Evolutionary conservation across 768 basidiomycete species (phyloP), one percentile per base, ranked within the genome.

Genomic region (Amanita polypyramis): DNA sequence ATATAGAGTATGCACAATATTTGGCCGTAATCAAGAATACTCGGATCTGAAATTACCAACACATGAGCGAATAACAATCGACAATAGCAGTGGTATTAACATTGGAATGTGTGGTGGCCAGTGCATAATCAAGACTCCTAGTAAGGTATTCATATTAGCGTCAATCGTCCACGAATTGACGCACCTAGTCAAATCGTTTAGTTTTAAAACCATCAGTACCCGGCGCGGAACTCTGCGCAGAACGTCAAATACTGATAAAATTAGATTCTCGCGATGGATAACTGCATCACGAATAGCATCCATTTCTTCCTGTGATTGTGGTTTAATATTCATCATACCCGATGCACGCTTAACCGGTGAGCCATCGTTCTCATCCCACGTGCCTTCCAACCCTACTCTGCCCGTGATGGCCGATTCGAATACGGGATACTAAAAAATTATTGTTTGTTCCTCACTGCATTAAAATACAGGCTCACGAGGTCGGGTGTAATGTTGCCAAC

Each of bases 381-480:
- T 70, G 27, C 80, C 83, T 58, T 81, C 76, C 47, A 95, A 63
- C 1, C 79, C 80, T 14, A 87, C 80, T 35, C 92, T 77, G 4
- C 82, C 85, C n/a, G 94, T 97, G 38, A 98, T 82, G 11, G 94
- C 94, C 17, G 91, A 89, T 63, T 97, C 92, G 52, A 98, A 93
- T 9, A 96, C 76, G 7, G 92, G 88, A 60, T 96, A 98, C 86
- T 94, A 57, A 3, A 14, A 51, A 51, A 12, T 25, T n/a, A 43
- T 37, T 27, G n/a, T 23, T 6, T n/a, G 15, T 8, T 37, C n/a
- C 37, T 27, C n/a, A 38, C 15, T 27, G 17, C 17, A 29, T 4
- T 34, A 45, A 27, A 50, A 19, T 43, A 15, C n/a, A 12, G 12
- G 64, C 78, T 48, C 56, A 94, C 91, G 54, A 94, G 72, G 51